Evolutionary conservation across 139 green algal genomes (phyloP).

Genomic region (Coelastrella sp.): DNA sequence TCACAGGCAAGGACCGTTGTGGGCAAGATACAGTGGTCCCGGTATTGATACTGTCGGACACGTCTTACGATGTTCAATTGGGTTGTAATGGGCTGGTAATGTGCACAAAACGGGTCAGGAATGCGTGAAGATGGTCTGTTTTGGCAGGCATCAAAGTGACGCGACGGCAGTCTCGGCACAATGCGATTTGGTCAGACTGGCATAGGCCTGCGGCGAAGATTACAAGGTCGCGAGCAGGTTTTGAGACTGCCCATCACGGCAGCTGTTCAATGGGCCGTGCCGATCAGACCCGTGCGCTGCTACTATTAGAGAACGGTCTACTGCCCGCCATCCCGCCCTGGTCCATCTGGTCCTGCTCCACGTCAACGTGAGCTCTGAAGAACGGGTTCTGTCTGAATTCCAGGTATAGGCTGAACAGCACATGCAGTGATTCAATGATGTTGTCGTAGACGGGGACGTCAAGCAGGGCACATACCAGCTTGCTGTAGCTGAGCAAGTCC

Average conservation of each 20-base stretch:
- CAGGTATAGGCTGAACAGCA: constrained; percentile 83
- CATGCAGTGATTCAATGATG: constrained; percentile 83
- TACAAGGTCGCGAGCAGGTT: neutral
- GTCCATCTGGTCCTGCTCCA: neutral
- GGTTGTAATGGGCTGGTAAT: no score
- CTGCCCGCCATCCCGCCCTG: neutral
- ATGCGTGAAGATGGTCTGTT: no score
- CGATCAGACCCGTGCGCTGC: neutral
- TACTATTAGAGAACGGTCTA: neutral
- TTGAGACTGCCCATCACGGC: neutral
- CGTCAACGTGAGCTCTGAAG: constrained; percentile 64
- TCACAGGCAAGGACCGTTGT: no score
- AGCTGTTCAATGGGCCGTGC: no score
- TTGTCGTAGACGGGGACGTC: constrained; percentile 84
- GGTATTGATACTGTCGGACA: no score
- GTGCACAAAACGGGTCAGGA: no score
- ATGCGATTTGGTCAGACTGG: neutral
- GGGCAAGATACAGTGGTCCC: no score
- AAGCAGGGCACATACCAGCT: constrained; percentile 82
- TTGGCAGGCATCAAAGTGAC: no score
- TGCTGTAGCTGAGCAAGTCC: constrained; percentile 73
- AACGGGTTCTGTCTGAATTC: constrained; percentile 89
- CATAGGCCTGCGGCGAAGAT: neutral
- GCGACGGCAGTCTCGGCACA: no score
- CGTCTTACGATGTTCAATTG: no score